phyloP scores from a whole-genome alignment of 306 rosid species.

The Comarum palustre region DNA sequence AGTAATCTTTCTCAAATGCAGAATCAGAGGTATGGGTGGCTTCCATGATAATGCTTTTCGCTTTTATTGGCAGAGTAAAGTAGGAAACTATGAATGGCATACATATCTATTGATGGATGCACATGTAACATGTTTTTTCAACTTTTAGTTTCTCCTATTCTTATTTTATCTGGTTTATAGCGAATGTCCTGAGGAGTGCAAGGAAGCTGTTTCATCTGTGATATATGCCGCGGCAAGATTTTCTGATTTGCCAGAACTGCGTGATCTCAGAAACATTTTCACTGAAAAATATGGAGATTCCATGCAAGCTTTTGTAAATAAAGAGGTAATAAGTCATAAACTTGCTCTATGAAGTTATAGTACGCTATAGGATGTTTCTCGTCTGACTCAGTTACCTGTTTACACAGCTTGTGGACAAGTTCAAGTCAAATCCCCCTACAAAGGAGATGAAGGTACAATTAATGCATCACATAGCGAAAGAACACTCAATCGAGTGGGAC shows the following conservation, averaged over 20 bases:
- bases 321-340: constrained; percentile 52
- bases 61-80: neutral
- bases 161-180: constrained; percentile 31
- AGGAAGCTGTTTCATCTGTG: constrained; percentile 68
- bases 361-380: neutral
- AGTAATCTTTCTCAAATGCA: constrained; percentile 49
- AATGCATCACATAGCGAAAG: constrained; percentile 62
- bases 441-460: constrained; percentile 61
- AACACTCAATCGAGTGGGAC: constrained; percentile 64
- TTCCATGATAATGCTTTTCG: neutral
- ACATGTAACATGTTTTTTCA: neutral
- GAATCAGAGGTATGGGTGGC: constrained; percentile 49
- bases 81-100: neutral
- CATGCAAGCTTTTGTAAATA: constrained; percentile 39
- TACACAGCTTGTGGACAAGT: constrained; percentile 55
- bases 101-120: neutral
- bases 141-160: neutral
- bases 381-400: constrained; percentile 8
- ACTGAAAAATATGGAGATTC: constrained; percentile 54
- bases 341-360: neutral
- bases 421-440: constrained; percentile 36
- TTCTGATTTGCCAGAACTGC: constrained; percentile 71
- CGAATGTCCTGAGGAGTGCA: constrained; percentile 89
- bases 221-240: constrained; percentile 72
- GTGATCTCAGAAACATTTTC: constrained; percentile 56